Conservation (phyloP, 2,329 filamentous ascomycete genomes). For the Aureobasidium sp. region DNA sequence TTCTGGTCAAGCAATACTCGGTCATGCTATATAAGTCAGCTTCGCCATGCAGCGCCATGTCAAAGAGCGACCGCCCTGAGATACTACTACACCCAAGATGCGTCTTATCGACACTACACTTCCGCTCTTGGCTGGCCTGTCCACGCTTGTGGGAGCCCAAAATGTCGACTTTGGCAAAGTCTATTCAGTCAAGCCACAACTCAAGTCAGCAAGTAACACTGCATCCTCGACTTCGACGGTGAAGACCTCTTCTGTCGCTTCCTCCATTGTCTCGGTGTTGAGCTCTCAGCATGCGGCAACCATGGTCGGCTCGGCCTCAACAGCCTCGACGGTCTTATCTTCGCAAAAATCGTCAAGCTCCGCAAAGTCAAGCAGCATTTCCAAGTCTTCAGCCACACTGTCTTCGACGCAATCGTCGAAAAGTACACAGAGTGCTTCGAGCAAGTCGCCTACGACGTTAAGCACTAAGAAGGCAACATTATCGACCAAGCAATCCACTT, state of each 20-base stretch:
- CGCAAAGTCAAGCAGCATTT: not conserved
- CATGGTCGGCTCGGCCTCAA: not conserved
- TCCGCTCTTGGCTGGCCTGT: constrained; percentile 9
- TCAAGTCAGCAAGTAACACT: constrained; percentile 2
- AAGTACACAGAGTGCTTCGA: not conserved
- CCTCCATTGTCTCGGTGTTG: constrained; percentile 11
- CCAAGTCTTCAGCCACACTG: not conserved
- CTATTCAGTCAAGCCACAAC: constrained; percentile 10
- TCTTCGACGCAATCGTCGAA: not conserved
- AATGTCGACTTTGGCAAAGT: constrained; percentile 9
- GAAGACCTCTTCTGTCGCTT: constrained; percentile 3
- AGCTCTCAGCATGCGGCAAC: constrained; percentile 12
- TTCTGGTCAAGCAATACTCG: not conserved
- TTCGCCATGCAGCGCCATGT: not conserved
- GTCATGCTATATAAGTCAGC: not conserved
- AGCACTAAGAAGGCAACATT: not conserved
- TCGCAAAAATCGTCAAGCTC: not conserved
- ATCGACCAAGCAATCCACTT: not conserved
- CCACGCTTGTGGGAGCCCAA: constrained; percentile 9
- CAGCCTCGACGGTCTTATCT: not conserved
- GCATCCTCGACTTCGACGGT: not conserved
- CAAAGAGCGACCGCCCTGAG: not conserved
- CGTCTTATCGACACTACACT: constrained; percentile 2
- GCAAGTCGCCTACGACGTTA: not conserved
- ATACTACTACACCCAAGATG: not conserved